Conservation (phyloP, 2,329 filamentous ascomycete species). For the Ophiocordyceps sinensis region DNA sequence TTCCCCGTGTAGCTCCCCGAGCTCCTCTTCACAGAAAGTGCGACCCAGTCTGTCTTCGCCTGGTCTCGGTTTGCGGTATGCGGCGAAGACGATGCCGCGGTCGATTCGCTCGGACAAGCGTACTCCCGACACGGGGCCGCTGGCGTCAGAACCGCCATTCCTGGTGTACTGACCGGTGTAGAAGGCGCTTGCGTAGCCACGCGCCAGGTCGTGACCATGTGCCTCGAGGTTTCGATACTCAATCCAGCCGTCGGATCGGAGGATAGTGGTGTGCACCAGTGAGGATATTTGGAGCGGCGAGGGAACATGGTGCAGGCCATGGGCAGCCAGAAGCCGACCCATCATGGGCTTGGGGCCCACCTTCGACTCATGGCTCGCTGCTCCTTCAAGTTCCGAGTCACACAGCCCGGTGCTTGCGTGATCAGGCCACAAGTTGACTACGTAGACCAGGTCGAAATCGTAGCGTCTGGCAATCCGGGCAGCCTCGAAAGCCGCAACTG, state of each 20-base stretch:
- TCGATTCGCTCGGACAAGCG: slow-evolving; percentile 19
- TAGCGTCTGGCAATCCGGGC: slow-evolving; percentile 40
- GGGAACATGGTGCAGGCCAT: slow-evolving; percentile 34
- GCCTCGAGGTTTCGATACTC: slow-evolving; percentile 33
- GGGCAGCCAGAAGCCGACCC: slow-evolving; percentile 39
- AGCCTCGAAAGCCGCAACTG: slow-evolving; percentile 36
- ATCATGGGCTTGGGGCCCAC: slow-evolving; percentile 17
- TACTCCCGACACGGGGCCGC: slow-evolving; percentile 11
- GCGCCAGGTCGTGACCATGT: slow-evolving; percentile 28
- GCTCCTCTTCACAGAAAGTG: slow-evolving; percentile 22
- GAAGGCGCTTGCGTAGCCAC: slow-evolving; percentile 39
- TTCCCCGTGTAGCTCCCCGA: slow-evolving; percentile 31
- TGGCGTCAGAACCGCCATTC: slow-evolving; percentile 10
- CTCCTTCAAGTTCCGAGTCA: slow-evolving; percentile 1
- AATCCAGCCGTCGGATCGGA: slow-evolving; percentile 35
- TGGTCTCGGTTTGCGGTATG: slow-evolving; percentile 32
- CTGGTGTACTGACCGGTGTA: slow-evolving; percentile 26
- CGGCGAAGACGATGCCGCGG: slow-evolving; percentile 41
- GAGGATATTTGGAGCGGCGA: slow-evolving; percentile 37
- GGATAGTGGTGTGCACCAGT: slow-evolving; percentile 33
- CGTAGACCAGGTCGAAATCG: slow-evolving; percentile 43
- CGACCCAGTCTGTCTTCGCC: slow-evolving; percentile 21
- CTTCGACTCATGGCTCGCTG: slow-evolving; percentile 3
- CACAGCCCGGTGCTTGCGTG: slow-evolving; percentile 2
- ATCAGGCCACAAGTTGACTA: slow-evolving; percentile 42